Conservation (phyloP, 768 basidiomycete genomes). For the Collybia mongolica region DNA sequence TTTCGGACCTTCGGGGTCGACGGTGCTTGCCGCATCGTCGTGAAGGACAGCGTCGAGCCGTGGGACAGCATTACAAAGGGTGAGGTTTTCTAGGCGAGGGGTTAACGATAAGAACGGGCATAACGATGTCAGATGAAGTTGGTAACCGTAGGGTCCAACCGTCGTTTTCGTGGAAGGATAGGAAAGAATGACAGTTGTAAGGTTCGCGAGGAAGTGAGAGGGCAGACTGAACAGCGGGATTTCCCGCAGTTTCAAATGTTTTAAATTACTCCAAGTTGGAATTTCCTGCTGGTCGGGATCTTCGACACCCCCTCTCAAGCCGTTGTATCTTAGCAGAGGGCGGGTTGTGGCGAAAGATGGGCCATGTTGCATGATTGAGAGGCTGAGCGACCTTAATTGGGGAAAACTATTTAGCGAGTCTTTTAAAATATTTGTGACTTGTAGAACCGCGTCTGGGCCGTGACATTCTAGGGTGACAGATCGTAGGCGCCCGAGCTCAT, state of each 20-base stretch:
- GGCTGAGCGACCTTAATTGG: not conserved
- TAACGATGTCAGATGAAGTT: conserved; percentile 39
- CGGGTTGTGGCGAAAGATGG: not conserved
- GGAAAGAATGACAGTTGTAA: conserved; percentile 40
- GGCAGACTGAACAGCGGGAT: conserved; percentile 39
- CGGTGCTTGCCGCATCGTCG: conserved; percentile 5
- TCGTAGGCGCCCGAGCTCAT: not conserved
- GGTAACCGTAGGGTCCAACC: conserved; percentile 23
- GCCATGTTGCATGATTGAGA: not conserved
- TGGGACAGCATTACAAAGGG: conserved; percentile 40
- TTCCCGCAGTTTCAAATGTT: conserved; percentile 38
- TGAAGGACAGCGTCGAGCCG: conserved; percentile 29
- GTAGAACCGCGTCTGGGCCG: not conserved
- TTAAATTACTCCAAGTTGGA: conserved; percentile 18
- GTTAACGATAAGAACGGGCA: conserved; percentile 33
- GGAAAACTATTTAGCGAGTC: not conserved
- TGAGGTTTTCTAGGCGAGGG: conserved; percentile 40
- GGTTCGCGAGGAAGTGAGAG: conserved; percentile 31
- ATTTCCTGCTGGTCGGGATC: conserved; percentile 1
- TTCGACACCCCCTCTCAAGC: not conserved
- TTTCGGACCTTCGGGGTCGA: not conserved
- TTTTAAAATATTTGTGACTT: not conserved
- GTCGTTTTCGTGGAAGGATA: conserved; percentile 28
- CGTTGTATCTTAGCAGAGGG: conserved; percentile 9
- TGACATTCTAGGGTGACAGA: not conserved